phyloP scores from a whole-genome alignment of 306 rosid species.

The Dalbergia cultrata region DNA sequence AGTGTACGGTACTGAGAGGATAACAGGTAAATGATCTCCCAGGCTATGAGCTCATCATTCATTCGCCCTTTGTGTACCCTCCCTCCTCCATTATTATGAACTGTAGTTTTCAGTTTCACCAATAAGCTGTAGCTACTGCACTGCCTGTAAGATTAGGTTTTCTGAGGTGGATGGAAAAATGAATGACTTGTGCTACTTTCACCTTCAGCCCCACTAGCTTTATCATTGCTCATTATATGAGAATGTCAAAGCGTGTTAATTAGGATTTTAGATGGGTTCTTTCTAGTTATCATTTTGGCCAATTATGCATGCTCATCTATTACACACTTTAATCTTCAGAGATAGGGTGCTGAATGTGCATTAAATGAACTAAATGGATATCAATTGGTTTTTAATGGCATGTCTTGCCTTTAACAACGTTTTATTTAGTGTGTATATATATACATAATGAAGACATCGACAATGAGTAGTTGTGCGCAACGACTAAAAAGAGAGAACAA shows the following conservation, averaged over 20 bases:
- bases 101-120: constrained; percentile 1
- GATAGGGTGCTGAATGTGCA: neutral
- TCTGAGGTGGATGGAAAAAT: neutral
- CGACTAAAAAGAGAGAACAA: neutral
- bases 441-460: neutral
- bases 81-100: constrained; percentile 29
- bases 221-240: neutral
- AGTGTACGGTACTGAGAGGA: neutral
- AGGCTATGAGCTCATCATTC: constrained; percentile 4
- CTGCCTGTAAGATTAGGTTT: neutral
- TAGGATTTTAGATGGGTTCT: neutral
- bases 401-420: neutral
- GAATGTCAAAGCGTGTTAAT: neutral
- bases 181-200: constrained; percentile 9
- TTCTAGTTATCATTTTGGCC: neutral
- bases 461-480: neutral
- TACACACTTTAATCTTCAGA: neutral
- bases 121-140: neutral
- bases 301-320: neutral
- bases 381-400: neutral
- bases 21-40: neutral
- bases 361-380: neutral
- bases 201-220: constrained; percentile 4
- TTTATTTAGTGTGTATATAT: neutral
- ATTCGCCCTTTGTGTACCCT: constrained; percentile 19